Evolutionary conservation across 768 basidiomycete genomes (phyloP).

Genomic region (Podaxis sp.): DNA sequence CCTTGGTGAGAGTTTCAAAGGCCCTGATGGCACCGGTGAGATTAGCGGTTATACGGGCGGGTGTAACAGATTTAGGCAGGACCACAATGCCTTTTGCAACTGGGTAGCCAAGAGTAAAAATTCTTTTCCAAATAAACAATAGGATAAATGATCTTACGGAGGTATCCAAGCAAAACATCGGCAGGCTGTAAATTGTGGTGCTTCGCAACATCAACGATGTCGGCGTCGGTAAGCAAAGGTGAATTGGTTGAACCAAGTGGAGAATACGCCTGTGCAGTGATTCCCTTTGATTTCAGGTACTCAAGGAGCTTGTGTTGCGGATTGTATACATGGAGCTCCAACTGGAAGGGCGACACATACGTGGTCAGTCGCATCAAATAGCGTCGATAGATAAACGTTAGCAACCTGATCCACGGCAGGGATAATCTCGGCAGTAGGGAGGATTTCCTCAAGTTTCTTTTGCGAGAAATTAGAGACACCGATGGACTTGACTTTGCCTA

Average conservation of each 20-base stretch:
- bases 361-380: slow-evolving; percentile 7
- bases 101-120: slow-evolving; percentile 20
- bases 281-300: slow-evolving; percentile 61
- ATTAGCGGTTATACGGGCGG: slow-evolving; percentile 60
- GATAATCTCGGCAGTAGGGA: slow-evolving; percentile 34
- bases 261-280: slow-evolving; percentile 75
- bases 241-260: slow-evolving; percentile 71
- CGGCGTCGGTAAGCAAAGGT: slow-evolving; percentile 61
- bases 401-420: slow-evolving; percentile 45
- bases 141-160: slow-evolving; percentile 35
- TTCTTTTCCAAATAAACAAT: not conserved
- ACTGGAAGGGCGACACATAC: slow-evolving; percentile 29
- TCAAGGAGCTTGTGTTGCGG: slow-evolving; percentile 64
- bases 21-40: slow-evolving; percentile 47
- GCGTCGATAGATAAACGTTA: not conserved
- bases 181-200: slow-evolving; percentile 50
- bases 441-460: slow-evolving; percentile 40
- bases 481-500: slow-evolving; percentile 43
- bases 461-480: slow-evolving; percentile 60
- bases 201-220: slow-evolving; percentile 52
- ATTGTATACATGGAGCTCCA: slow-evolving; percentile 73
- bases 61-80: slow-evolving; percentile 77
- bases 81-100: slow-evolving; percentile 61
- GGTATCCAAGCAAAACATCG: slow-evolving; percentile 60
- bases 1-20: slow-evolving; percentile 37